phyloP scores from a whole-genome alignment of 1,284 basidiomycete genomes.

The Boletus albobrunnescens region DNA sequence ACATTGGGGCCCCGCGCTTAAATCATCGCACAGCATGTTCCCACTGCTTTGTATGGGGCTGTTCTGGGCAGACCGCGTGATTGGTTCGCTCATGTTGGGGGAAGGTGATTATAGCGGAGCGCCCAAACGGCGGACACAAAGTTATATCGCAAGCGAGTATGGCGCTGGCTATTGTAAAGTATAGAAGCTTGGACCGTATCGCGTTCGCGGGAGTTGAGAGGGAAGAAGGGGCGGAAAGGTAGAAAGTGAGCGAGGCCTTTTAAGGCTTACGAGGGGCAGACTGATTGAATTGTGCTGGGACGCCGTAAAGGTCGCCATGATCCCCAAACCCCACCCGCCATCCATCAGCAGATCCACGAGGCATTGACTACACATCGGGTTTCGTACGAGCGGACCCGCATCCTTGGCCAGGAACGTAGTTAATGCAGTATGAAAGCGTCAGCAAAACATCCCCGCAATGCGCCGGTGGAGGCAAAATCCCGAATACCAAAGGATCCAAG shows the following conservation, averaged over 20 bases:
- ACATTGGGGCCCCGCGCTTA: conserved; percentile 1
- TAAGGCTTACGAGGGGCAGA: conserved; percentile 2
- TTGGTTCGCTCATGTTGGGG: conserved; percentile 2
- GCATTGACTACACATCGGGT: conserved; percentile 13
- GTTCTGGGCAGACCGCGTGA: conserved; percentile 9
- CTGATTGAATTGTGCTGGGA: conserved; percentile 6
- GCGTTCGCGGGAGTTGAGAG: conserved; percentile 1
- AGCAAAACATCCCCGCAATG: background rate
- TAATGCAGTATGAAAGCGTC: conserved; percentile 8
- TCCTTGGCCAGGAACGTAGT: conserved; percentile 5
- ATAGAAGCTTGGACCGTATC: background rate
- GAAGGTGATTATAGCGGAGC: background rate
- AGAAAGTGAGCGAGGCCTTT: conserved; percentile 6
- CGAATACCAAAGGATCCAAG: background rate
- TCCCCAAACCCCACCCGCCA: conserved; percentile 14
- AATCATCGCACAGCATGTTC: conserved; percentile 19
- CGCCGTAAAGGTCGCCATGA: conserved; percentile 17
- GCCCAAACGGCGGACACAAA: background rate
- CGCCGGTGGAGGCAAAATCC: background rate
- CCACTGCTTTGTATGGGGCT: conserved; percentile 20
- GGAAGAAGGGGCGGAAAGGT: background rate
- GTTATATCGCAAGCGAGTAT: background rate
- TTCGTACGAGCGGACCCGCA: conserved; percentile 1
- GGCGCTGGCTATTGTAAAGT: background rate
- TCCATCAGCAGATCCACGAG: conserved; percentile 27